phyloP scores from a whole-genome alignment of 768 basidiomycete genomes.

The Psilocybe subaeruginosa region DNA sequence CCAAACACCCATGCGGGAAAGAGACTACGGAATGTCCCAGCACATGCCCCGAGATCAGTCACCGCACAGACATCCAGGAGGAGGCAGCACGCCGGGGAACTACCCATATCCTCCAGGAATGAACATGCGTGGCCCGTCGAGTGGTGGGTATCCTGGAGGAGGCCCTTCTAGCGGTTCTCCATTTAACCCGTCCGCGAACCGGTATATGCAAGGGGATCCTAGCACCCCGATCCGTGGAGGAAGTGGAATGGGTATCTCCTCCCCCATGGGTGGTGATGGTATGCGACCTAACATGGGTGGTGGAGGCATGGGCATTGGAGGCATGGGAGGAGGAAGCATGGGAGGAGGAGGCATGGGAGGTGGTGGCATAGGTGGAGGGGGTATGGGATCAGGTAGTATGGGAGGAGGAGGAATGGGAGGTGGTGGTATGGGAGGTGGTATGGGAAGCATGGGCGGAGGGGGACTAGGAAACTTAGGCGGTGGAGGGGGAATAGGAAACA shows the following conservation, averaged over 20 bases:
- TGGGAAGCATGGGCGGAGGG: conserved; percentile 10
- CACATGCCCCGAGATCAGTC: conserved; percentile 2
- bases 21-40: conserved; percentile 5
- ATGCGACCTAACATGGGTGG: conserved; percentile 24
- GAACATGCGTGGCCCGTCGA: conserved; percentile 29
- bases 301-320: conserved; percentile 20
- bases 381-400: conserved; percentile 19
- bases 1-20: conserved; percentile 31
- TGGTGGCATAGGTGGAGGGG: conserved; percentile 12
- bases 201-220: conserved; percentile 28
- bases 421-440: conserved; percentile 13
- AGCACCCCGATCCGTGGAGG: conserved; percentile 35
- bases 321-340: conserved; percentile 24
- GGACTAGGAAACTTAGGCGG: conserved; percentile 9
- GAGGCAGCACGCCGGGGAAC: conserved; percentile 19
- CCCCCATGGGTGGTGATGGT: conserved; percentile 24
- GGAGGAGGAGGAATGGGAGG: conserved; percentile 14
- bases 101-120: conserved; percentile 36
- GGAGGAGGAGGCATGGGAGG: conserved; percentile 11
- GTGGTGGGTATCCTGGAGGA: conserved; percentile 2
- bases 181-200: conserved; percentile 23
- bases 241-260: conserved; percentile 27
- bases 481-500: conserved; percentile 9
- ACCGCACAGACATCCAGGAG: conserved; percentile 1
- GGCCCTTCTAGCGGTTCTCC: conserved; percentile 31